Evolutionary conservation across 441 rosid species (phyloP), one percentile per base, ranked within the genome.

Genomic region (Melastoma candidum): DNA sequence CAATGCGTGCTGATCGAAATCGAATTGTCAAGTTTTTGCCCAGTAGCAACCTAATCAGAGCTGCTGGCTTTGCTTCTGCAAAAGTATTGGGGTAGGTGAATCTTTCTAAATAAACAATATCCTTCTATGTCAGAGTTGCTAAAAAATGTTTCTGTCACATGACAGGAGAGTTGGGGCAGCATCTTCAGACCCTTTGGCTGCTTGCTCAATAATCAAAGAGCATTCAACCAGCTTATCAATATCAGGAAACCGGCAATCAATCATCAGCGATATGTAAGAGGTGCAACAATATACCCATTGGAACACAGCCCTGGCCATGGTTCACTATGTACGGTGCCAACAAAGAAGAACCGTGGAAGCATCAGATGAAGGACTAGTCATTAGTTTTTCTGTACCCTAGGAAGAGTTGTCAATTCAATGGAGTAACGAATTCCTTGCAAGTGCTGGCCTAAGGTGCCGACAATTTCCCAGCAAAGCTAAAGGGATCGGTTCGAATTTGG

Each of bases 131-230:
- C 24, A 45, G 24, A 17, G 22, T 52, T 1, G 39, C 24, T 52
- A 29, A 49, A 46, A 14, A 29, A 11, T 45, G 32, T 36, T 51
- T 17, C 22, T 46, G 57, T 43, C 41, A 44, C 46, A 50, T 48
- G 50, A 60, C 66, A 83, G 98, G 87, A 75, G 85, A 80, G 87
- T 84, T 57, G 95, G 95, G 67, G 90, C 87, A 13, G 90, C 83
- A 60, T 84, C 85, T 27, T 53, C 11, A 53, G 88, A 80, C 17
- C 88, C 89, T 39, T 68, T 72, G 32, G 65, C 69, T 8, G 77
- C 88, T 49, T 93, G 96, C 69, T 73, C 83, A 0, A 69, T 84
- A 36, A 68, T 66, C 58, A 86, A 79, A 78, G 76, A 71, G 61
- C 77, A 69, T 60, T 60, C 55, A 39, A 29, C 4, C 29, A 57